These are phyloP conservation scores for Hymenoscyphus fraxineus DNA, from an alignment of 2,329 filamentous ascomycete species.

Conservation along the genomic window DNA sequence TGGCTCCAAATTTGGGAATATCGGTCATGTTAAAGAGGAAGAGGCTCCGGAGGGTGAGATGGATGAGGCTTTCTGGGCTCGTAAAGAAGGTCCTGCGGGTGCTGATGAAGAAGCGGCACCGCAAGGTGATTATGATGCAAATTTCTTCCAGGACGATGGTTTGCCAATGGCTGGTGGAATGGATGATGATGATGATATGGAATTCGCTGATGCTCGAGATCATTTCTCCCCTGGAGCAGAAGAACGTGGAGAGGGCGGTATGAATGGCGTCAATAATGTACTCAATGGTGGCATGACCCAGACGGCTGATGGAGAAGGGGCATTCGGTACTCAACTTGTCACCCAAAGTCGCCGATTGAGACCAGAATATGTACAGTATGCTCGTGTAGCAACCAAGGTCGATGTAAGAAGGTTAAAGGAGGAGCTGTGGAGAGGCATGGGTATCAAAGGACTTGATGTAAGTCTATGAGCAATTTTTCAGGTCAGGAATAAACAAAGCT, in stretches of 20 bases:
- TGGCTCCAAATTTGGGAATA: slow-evolving; percentile 41
- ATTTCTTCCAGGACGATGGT: slow-evolving; percentile 93
- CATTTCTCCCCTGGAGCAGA: slow-evolving; percentile 66
- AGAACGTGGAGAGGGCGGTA: slow-evolving; percentile 41
- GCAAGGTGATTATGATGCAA: slow-evolving; percentile 85
- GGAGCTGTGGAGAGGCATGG: slow-evolving; percentile 66
- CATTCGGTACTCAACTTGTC: slow-evolving; percentile 65
- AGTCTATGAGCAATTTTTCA: slow-evolving; percentile 26
- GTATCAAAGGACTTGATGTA: slow-evolving; percentile 51
- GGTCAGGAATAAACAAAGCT: slow-evolving; percentile 10
- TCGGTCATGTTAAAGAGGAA: slow-evolving; percentile 47
- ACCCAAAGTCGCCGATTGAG: slow-evolving; percentile 60
- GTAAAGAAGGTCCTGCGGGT: slow-evolving; percentile 50
- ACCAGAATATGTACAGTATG: slow-evolving; percentile 68
- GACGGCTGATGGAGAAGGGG: slow-evolving; percentile 37
- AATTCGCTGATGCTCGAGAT: slow-evolving; percentile 78
- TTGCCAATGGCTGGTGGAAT: slow-evolving; percentile 62
- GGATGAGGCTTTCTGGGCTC: slow-evolving; percentile 95
- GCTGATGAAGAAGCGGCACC: slow-evolving; percentile 51
- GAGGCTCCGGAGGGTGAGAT: slow-evolving; percentile 70
- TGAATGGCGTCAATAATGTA: slow-evolving; percentile 48
- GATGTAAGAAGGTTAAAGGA: slow-evolving; percentile 66
- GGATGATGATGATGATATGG: slow-evolving; percentile 61
- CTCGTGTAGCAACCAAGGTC: slow-evolving; percentile 67
- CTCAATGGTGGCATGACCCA: slow-evolving; percentile 48